These are phyloP conservation scores for Leccinum fibrillosum DNA, from an alignment of 768 basidiomycete species.

Conservation along the genomic window DNA sequence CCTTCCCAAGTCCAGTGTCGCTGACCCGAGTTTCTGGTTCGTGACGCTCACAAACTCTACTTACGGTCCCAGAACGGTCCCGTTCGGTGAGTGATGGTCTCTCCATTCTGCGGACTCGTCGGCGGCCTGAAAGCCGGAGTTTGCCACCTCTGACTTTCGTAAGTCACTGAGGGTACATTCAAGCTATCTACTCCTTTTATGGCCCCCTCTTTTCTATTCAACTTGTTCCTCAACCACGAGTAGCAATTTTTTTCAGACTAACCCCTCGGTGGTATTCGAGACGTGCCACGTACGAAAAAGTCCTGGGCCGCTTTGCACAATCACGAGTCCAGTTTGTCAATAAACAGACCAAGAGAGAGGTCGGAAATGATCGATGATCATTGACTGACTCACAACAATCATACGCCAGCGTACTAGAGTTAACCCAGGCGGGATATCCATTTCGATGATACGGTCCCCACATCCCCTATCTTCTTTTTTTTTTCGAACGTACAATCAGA, in stretches of 20 bases:
- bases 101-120: neutral
- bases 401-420: neutral
- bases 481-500: neutral
- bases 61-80: no score
- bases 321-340: neutral
- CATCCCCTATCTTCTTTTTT: neutral
- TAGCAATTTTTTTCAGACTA: neutral
- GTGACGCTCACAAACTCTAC: no score
- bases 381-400: neutral
- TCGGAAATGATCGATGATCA: neutral
- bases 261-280: neutral
- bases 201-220: neutral
- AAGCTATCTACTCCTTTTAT: neutral
- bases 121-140: neutral
- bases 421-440: neutral
- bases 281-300: neutral
- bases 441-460: no score
- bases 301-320: neutral
- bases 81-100: neutral
- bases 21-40: no score
- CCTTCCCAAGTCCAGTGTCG: no score
- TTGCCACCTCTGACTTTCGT: no score
- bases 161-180: no score
- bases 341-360: no score
- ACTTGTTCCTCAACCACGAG: neutral